A percentile compares a stretch with the other conserved stretches of the same genome.
phyloP scores from a whole-genome alignment of 306 rosid genomes.

The cucumber (Cucumis sativus) region DNA sequence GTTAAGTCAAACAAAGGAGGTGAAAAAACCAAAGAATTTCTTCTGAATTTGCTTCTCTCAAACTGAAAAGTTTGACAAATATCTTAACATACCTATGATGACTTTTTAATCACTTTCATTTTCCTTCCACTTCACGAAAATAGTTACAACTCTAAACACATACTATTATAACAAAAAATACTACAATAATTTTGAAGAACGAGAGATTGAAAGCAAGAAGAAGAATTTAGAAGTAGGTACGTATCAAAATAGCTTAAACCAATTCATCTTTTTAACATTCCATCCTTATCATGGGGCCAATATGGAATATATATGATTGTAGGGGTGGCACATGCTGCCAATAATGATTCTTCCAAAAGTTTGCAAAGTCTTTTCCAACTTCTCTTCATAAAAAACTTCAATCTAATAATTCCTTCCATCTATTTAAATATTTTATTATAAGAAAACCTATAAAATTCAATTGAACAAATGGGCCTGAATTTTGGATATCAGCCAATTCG shows the following conservation, averaged over 20 bases:
- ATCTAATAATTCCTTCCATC: too few species aligned
- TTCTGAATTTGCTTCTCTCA: not conserved
- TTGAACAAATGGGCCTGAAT: not conserved
- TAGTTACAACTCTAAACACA: too few species aligned
- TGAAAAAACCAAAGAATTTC: not conserved
- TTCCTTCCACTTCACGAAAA: too few species aligned
- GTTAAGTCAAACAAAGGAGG: not conserved
- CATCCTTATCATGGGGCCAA: not conserved
- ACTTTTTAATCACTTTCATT: too few species aligned
- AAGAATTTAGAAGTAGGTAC: not conserved
- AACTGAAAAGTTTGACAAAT: not conserved
- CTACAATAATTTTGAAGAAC: too few species aligned
- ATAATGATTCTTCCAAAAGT: not conserved
- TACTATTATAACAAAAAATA: too few species aligned
- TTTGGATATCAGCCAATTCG: not conserved
- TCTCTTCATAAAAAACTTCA: not conserved
- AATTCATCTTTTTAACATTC: not conserved
- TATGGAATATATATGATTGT: not conserved
- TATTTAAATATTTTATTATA: too few species aligned
- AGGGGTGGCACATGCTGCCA: constrained; percentile 1
- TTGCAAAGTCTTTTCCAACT: constrained; percentile 3
- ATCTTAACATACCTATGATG: not conserved
- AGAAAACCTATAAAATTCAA: too few species aligned
- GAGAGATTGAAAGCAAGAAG: too few species aligned
- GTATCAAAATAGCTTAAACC: not conserved